Percentiles rank a stretch among this genome's conserved stretches.
These are phyloP conservation scores for Wickerhamomyces chaumierensis DNA, from an alignment of 805 yeast species.

Conservation along the genomic window DNA sequence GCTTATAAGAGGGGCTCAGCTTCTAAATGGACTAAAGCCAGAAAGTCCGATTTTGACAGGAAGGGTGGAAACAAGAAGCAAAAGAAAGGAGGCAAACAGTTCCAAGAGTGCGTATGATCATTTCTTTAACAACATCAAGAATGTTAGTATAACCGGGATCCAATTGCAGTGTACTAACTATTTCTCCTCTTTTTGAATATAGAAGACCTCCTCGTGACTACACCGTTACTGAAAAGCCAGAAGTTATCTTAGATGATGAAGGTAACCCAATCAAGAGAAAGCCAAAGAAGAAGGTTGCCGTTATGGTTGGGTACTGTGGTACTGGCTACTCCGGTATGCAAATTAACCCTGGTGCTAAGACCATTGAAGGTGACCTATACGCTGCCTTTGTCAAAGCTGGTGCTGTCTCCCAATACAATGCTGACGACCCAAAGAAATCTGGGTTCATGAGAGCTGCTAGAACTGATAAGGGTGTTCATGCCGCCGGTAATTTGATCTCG, in stretches of 20 bases:
- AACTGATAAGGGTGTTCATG: slow-evolving; percentile 95
- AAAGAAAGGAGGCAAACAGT: slow-evolving; percentile 14
- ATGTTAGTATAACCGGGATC: no score
- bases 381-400: slow-evolving; percentile 78
- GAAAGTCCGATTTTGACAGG: slow-evolving; percentile 14
- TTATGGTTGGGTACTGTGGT: slow-evolving; percentile 89
- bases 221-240: slow-evolving; percentile 10
- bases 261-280: slow-evolving; percentile 54
- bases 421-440: slow-evolving; percentile 78
- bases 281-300: slow-evolving; percentile 88
- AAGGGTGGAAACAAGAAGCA: slow-evolving; percentile 9
- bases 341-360: slow-evolving; percentile 73
- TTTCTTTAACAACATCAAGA: not conserved
- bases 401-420: slow-evolving; percentile 76
- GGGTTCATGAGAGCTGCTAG: slow-evolving; percentile 83
- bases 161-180: no score
- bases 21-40: slow-evolving; percentile 21
- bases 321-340: slow-evolving; percentile 97
- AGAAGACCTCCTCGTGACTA: slow-evolving; percentile 10
- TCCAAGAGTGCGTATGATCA: slow-evolving; percentile 17
- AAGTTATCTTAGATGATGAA: slow-evolving; percentile 37
- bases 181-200: no score
- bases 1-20: slow-evolving; percentile 31
- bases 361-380: slow-evolving; percentile 85
- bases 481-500: slow-evolving; percentile 88